Conservation (phyloP, 176 grass and related monocot genomes). For the Cymbopogon citratus region DNA sequence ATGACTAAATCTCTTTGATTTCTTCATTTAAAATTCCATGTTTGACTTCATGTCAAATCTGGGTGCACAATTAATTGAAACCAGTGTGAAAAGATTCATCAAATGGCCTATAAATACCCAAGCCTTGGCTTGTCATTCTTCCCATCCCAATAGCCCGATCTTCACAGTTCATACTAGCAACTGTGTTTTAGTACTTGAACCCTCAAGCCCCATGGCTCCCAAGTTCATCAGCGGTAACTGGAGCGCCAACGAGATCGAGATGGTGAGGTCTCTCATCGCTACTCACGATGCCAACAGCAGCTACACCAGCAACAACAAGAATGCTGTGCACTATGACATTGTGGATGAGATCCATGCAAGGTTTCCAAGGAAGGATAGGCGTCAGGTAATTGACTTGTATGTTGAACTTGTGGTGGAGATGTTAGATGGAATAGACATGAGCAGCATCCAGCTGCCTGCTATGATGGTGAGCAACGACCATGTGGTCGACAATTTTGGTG, state of each 20-base stretch:
- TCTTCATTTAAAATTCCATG: neutral
- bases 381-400: conserved; percentile 24
- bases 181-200: neutral
- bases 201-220: neutral
- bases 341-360: neutral
- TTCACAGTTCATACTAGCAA: neutral
- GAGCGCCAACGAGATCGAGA: neutral
- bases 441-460: neutral
- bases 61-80: neutral
- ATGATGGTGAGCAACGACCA: neutral
- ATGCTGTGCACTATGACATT: neutral
- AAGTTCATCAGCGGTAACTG: neutral
- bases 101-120: neutral
- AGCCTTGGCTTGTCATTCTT: neutral
- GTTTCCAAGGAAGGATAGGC: conserved; percentile 19
- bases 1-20: neutral
- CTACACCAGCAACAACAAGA: neutral
- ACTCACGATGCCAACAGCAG: neutral
- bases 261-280: neutral
- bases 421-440: neutral
- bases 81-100: neutral
- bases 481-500: neutral
- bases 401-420: neutral
- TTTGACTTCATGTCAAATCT: neutral
- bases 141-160: neutral